phyloP scores from a whole-genome alignment of 2,329 filamentous ascomycete genomes.

The Escovopsis weberi region DNA sequence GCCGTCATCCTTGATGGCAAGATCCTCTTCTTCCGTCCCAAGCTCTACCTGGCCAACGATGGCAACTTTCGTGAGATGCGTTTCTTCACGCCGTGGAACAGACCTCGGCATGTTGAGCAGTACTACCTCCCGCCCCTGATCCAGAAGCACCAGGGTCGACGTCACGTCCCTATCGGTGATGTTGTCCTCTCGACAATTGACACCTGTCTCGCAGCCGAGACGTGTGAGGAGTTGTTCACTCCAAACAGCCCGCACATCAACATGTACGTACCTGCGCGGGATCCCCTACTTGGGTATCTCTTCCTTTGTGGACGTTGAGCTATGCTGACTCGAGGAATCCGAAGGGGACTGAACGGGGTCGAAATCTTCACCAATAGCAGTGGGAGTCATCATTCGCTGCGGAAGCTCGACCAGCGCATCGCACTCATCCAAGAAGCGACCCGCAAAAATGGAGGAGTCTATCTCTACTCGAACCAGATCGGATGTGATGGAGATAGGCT shows the following conservation, averaged over 20 bases:
- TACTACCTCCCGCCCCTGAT: slow-evolving; percentile 38
- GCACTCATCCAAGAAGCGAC: slow-evolving; percentile 54
- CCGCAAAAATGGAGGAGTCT: slow-evolving; percentile 43
- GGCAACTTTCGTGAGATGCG: slow-evolving; percentile 25
- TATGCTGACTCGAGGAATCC: background rate
- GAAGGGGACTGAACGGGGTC: slow-evolving; percentile 1
- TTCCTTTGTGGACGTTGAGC: slow-evolving; percentile 1
- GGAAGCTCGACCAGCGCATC: slow-evolving; percentile 50
- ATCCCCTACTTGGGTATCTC: background rate
- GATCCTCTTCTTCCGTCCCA: slow-evolving; percentile 58
- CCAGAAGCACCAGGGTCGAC: slow-evolving; percentile 29
- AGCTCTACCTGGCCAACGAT: slow-evolving; percentile 35
- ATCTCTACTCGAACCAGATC: slow-evolving; percentile 27
- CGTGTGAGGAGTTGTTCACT: slow-evolving; percentile 14
- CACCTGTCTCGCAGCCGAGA: slow-evolving; percentile 25
- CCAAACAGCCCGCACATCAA: slow-evolving; percentile 3
- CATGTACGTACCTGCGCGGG: background rate
- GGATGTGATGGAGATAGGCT: slow-evolving; percentile 44
- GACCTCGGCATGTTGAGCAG: slow-evolving; percentile 19
- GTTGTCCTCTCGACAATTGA: slow-evolving; percentile 23
- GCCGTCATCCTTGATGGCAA: slow-evolving; percentile 35
- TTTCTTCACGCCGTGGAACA: slow-evolving; percentile 26
- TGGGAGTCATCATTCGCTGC: slow-evolving; percentile 32
- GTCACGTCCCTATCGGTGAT: slow-evolving; percentile 26
- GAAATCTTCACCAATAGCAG: slow-evolving; percentile 15